Base-by-base conservation (phyloP, 2,329 filamentous ascomycete species). In the Monascus ruber region DNA sequence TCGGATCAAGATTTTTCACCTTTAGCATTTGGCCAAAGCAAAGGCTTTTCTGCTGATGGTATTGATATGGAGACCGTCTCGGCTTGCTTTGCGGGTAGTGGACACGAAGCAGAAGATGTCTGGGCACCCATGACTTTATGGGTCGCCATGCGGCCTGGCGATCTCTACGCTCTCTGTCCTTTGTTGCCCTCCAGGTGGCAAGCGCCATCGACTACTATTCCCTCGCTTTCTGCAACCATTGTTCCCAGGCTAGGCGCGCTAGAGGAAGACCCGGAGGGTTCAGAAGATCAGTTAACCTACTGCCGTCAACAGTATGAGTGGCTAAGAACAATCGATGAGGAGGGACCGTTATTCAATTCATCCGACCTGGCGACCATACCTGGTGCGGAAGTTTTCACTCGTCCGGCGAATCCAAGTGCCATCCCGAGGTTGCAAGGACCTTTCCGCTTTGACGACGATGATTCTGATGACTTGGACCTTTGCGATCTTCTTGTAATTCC, bases 61-160 rank as follows among this genome's bases (percentile, higher is more conserved):
- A 81, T 93, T 42, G 88, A 96, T 57, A 94, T 98, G 81, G 85
- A 95, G 55, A 86, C 94, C 24, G 86, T 87, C 4, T 81, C 88
- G 2, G 87, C 88, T 37, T 85, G 80, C 57, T 98, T 98, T 65
- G 89, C 87, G 9, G 87, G 87, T 25, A 68, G 59, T 37, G 75
- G 73, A 6, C 66, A 61, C 40, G 69, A 73, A 39, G 73, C 72
- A 31, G 74, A 79, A 47, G 70, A 77, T 52, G 74, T 74, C 2
- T 98, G 91, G 91, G 84, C 87, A 5, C 79, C 88, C 6, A 95
- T 95, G 84, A 96, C 91, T 0, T 71, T 98, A 7, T 98, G 89
- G 85, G 69, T 96, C 37, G 87, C 88, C n/a, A 98, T 95, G 83
- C 78, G 79, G 31, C 83, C 86, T 43, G 91, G 91, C 3, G 88